phyloP scores from a whole-genome alignment of 2,329 filamentous ascomycete genomes.

The Cladophialophora psammophila region DNA sequence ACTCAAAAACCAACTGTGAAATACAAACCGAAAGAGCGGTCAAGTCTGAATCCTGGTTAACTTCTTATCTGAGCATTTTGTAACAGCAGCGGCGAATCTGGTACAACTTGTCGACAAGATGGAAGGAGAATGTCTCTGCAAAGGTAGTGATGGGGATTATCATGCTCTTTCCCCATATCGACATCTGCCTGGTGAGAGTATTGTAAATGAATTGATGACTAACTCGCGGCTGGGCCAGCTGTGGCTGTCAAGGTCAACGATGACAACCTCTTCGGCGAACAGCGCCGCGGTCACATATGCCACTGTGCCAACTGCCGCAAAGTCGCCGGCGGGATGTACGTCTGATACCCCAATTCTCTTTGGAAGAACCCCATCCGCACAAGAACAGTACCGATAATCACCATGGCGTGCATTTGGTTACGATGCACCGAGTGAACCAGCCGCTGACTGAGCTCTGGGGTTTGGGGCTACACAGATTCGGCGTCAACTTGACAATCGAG shows the following conservation, averaged over 20 bases:
- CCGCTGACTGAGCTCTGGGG: conserved; percentile 35
- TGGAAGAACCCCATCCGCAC: background rate
- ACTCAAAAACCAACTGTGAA: background rate
- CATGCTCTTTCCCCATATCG: background rate
- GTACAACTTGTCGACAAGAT: conserved; percentile 14
- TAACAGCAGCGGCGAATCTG: background rate
- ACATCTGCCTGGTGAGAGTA: background rate
- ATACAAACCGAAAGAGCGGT: background rate
- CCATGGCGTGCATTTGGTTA: background rate
- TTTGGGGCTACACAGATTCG: conserved; percentile 27
- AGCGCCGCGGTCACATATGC: conserved; percentile 56
- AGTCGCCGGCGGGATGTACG: conserved; percentile 51
- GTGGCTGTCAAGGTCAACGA: conserved; percentile 60
- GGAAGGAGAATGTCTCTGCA: conserved; percentile 39
- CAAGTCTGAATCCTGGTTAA: background rate
- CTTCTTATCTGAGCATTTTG: background rate
- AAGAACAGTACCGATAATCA: background rate
- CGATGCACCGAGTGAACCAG: background rate
- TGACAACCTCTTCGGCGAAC: conserved; percentile 53
- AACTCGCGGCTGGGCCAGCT: conserved; percentile 32
- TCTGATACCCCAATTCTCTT: background rate
- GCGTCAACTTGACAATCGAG: conserved; percentile 45
- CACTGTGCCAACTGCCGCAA: conserved; percentile 62
- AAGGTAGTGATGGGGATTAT: conserved; percentile 22
- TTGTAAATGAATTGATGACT: background rate